These are phyloP conservation scores for Vitis rupestris DNA, from an alignment of 164 flowering plant genomes.

Conservation along the genomic window DNA sequence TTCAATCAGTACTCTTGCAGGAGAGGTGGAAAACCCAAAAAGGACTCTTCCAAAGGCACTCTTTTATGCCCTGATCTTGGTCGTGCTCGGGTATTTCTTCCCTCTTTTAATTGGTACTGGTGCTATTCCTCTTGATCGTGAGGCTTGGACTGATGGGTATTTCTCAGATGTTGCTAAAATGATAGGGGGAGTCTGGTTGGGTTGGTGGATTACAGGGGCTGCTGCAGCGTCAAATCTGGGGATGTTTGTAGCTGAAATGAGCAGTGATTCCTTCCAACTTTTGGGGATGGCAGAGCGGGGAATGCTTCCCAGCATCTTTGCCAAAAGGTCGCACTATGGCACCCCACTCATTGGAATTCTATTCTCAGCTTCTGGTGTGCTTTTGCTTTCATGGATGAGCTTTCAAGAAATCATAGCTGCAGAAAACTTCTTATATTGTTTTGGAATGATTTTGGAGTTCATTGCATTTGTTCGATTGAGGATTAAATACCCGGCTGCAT, in stretches of 20 bases:
- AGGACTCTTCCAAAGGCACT: conserved; percentile 52
- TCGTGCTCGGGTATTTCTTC: conserved; percentile 45
- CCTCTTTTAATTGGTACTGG: conserved; percentile 54
- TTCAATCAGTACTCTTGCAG: conserved; percentile 55
- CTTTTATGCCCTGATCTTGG: conserved; percentile 45
- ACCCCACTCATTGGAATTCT: conserved; percentile 53
- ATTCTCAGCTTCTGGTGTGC: conserved; percentile 58
- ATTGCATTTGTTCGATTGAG: conserved; percentile 47
- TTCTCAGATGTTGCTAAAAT: conserved; percentile 47
- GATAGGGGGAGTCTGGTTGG: conserved; percentile 55
- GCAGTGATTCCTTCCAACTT: conserved; percentile 62
- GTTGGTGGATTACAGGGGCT: conserved; percentile 53
- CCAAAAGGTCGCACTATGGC: conserved; percentile 47
- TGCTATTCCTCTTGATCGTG: conserved; percentile 38
- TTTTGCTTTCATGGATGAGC: conserved; percentile 53
- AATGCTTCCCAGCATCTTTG: conserved; percentile 54
- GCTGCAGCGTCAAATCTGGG: conserved; percentile 62
- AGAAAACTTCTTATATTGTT: conserved; percentile 53
- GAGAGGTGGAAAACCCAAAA: conserved; percentile 55
- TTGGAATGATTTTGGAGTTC: conserved; percentile 60
- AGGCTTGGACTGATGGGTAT: conserved; percentile 54
- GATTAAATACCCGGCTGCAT: conserved; percentile 37
- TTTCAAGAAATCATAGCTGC: conserved; percentile 60
- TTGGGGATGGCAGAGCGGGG: conserved; percentile 67
- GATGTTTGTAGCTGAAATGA: conserved; percentile 62